Conservation (phyloP, 768 basidiomycete species). For the Mrakia gelida region DNA sequence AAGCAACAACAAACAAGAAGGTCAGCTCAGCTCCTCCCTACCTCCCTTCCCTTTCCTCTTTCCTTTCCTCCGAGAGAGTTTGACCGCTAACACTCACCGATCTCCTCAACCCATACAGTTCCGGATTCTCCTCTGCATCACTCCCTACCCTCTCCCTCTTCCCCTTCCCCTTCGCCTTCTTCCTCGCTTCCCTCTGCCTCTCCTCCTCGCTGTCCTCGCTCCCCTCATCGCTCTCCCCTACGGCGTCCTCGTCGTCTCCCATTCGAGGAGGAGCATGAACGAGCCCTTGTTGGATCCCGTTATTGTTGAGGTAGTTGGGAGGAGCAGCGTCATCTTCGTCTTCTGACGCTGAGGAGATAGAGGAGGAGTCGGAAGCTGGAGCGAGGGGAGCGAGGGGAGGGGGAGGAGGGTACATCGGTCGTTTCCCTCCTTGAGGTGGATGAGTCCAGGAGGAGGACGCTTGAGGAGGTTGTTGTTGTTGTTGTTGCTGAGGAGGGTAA, state of each 20-base stretch:
- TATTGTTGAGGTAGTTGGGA: not conserved
- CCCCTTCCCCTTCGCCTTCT: not conserved
- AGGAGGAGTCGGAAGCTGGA: not conserved
- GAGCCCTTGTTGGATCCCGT: not conserved
- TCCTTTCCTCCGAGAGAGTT: not conserved
- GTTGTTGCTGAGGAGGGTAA: not conserved
- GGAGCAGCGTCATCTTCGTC: not conserved
- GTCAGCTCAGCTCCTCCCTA: not conserved
- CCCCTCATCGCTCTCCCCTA: not conserved
- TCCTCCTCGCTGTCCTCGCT: constrained; percentile 11
- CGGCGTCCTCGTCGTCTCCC: constrained; percentile 13
- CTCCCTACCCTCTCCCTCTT: not conserved
- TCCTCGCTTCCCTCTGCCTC: not conserved
- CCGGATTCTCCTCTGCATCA: constrained; percentile 24
- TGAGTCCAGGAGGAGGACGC: not conserved
- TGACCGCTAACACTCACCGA: constrained; percentile 3
- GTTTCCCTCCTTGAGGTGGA: constrained; percentile 14
- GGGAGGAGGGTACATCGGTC: not conserved
- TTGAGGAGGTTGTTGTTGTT: too few relatives aligned
- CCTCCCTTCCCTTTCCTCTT: not conserved
- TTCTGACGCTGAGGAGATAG: constrained; percentile 4
- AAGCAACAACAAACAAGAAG: not conserved
- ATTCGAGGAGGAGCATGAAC: not conserved
- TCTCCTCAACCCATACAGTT: constrained; percentile 25
- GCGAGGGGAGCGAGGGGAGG: not conserved